These are phyloP conservation scores for Clavariopsis aquatica DNA, from an alignment of 495 filamentous ascomycete species.

Conservation along the genomic window DNA sequence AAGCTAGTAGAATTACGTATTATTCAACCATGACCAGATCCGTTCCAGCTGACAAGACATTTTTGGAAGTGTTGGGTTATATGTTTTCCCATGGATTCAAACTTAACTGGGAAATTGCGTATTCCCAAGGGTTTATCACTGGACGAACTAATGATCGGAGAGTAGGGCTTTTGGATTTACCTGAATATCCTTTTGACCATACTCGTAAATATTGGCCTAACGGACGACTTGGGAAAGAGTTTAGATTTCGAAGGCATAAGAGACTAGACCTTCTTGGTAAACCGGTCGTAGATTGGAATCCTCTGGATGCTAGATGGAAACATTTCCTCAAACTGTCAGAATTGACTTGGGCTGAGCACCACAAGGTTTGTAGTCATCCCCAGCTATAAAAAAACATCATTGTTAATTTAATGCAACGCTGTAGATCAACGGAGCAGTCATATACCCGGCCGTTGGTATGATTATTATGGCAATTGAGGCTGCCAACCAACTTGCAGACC, in stretches of 20 bases:
- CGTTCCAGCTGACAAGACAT: slow-evolving; percentile 6
- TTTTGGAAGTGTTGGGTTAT: not conserved
- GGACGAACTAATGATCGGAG: too few species aligned
- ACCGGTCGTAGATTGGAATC: slow-evolving; percentile 16
- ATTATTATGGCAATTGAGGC: slow-evolving; percentile 33
- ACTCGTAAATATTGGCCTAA: slow-evolving; percentile 19
- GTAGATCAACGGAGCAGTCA: slow-evolving; percentile 14
- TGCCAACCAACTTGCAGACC: not conserved
- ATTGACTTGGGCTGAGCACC: slow-evolving; percentile 20
- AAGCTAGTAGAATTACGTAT: not conserved
- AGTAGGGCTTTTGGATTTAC: slow-evolving; percentile 19
- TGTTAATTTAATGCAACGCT: too few species aligned
- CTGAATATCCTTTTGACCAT: slow-evolving; percentile 28
- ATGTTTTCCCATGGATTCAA: slow-evolving; percentile 11
- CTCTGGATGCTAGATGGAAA: slow-evolving; percentile 15
- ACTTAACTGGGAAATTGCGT: slow-evolving; percentile 15
- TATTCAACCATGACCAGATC: too few species aligned
- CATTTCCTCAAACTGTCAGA: slow-evolving; percentile 11
- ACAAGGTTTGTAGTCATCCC: slow-evolving; percentile 11
- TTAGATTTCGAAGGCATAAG: not conserved
- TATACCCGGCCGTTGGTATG: slow-evolving; percentile 31
- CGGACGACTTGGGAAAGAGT: not conserved
- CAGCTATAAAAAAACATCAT: too few species aligned
- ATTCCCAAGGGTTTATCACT: too few species aligned
- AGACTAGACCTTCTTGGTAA: slow-evolving; percentile 19